Base-by-base conservation (phyloP, 768 basidiomycete genomes). In the Rhodotorula paludigena region DNA sequence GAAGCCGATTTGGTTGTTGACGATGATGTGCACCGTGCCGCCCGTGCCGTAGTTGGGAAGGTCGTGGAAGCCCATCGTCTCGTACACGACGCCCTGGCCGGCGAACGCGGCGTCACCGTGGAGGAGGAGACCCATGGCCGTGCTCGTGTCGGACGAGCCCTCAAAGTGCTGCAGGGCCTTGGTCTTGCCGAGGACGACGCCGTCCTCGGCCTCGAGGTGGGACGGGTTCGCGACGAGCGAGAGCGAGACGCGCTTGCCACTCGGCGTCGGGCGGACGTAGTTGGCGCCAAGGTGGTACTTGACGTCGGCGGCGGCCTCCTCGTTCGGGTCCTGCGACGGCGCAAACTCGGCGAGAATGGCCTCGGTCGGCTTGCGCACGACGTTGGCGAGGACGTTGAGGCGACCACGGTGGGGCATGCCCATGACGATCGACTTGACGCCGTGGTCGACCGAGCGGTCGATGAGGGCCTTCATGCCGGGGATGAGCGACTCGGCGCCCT, bases 401-500 rank as follows among this genome's bases (percentile, higher is more conserved):
- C 96, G 89, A 60, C 96, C 96, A 79, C 96, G 92, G 82, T 99
- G 96, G 32, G 96, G 92, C 96, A 99, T 99, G 75, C 96, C 96
- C 56, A 98, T 91, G 59, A 92, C 94, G 78, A 98, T 87, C 76
- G 91, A 85, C 80, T 94, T 94, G 74, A 96, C 87, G 57, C 96
- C 96, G 71, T 89, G 83, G 74, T 99, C 96, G 73, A 99, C 96
- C 28, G 93, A 96, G 69, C 92, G 88, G 79, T 99, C 96, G 69
- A 99, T 96, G 77, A 99, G 86, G 2, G 94, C 96, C 81, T 99
- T 99, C 96, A 99, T 99, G 60, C 96, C 96, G 36, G 96, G 96
- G 74, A 98, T 89, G 73, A 99, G 87, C 36, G 91, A 85, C 80
- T 99, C 96, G 79, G 92, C 96, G 62, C 96, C 96, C 80, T 99